These are phyloP conservation scores for Luzula sylvatica DNA, from an alignment of 176 grass and related monocot genomes.

Conservation along the genomic window DNA sequence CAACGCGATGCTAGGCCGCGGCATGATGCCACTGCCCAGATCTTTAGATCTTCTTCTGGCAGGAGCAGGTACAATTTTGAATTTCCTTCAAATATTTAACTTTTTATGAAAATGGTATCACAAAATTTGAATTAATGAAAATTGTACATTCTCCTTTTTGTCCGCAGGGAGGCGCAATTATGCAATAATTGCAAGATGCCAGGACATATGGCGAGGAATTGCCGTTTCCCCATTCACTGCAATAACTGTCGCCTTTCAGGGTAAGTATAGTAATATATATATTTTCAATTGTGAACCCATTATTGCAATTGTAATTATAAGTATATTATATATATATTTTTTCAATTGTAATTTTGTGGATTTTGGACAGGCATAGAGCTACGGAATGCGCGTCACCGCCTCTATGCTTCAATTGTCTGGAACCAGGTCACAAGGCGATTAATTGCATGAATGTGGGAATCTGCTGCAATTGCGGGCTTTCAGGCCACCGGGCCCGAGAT, in stretches of 20 bases:
- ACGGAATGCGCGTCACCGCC: slow-evolving; percentile 70
- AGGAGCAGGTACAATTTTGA: too few species aligned
- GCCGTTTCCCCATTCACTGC: slow-evolving; percentile 68
- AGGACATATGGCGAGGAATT: slow-evolving; percentile 93
- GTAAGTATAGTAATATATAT: slow-evolving; percentile 35
- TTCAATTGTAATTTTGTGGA: too few species aligned
- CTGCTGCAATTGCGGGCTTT: slow-evolving; percentile 89
- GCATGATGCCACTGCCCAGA: too few species aligned
- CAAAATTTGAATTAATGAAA: too few species aligned
- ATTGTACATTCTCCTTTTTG: too few species aligned
- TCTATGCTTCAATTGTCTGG: slow-evolving; percentile 96
- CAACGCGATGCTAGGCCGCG: too few species aligned
- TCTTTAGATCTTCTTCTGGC: too few species aligned
- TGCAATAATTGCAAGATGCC: slow-evolving; percentile 95
- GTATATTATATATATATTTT: slow-evolving; percentile 15
- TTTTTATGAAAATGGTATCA: too few species aligned
- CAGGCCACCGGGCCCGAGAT: slow-evolving; percentile 76
- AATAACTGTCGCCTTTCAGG: slow-evolving; percentile 86
- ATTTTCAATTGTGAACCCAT: too few species aligned
- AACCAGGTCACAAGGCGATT: slow-evolving; percentile 82
- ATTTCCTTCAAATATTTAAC: too few species aligned
- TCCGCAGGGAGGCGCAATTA: slow-evolving; percentile 35
- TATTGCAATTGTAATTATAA: too few species aligned
- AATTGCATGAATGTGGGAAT: slow-evolving; percentile 86
- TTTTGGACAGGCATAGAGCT: slow-evolving; percentile 91